phyloP scores from a whole-genome alignment of 305 asterid species.

The Solanum hybrid region DNA sequence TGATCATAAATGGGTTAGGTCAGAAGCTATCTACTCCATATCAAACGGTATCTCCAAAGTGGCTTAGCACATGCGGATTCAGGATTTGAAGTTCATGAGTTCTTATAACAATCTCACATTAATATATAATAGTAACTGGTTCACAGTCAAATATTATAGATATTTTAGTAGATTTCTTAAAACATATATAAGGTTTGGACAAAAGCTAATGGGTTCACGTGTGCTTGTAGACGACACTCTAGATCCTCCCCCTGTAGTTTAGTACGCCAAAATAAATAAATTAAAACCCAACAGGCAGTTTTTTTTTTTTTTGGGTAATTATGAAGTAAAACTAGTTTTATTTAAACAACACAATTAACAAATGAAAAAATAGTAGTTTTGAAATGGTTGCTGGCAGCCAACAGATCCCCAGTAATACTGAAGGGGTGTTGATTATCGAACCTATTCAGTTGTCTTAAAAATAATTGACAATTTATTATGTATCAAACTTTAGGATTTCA shows the following conservation, averaged over 20 bases:
- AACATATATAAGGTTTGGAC: not conserved
- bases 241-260: too few species aligned
- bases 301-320: not conserved
- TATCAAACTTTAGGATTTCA: not conserved
- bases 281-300: not conserved
- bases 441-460: not conserved
- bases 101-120: not conserved
- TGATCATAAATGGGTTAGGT: not conserved
- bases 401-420: not conserved
- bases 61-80: not conserved
- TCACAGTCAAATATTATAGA: not conserved
- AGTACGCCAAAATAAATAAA: not conserved
- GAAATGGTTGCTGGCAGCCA: not conserved
- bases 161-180: not conserved
- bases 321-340: not conserved
- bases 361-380: not conserved
- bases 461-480: not conserved
- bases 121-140: not conserved
- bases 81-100: not conserved
- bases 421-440: not conserved
- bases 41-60: not conserved
- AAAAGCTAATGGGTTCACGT: not conserved
- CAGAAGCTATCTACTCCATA: not conserved
- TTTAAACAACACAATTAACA: not conserved
- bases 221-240: not conserved